These are phyloP conservation scores for Pugionium dolabratum DNA, from an alignment of 345 rosid genomes.

Conservation along the genomic window DNA sequence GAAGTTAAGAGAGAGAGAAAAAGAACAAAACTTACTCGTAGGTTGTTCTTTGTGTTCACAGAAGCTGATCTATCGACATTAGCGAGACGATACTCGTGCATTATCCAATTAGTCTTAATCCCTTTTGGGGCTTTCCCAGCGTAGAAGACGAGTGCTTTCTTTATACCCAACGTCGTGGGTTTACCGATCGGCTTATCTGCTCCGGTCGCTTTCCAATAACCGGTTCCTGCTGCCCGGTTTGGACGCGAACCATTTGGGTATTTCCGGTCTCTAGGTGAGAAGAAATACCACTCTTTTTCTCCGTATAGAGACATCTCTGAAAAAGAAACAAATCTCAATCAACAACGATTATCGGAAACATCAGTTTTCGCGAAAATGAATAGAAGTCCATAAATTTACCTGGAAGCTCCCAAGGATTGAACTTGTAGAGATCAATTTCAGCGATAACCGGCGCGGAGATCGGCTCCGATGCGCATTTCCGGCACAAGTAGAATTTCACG, in stretches of 20 bases:
- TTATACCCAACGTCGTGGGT: slow-evolving; percentile 75
- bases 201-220: slow-evolving; percentile 97
- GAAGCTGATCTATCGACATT: slow-evolving; percentile 82
- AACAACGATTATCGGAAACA: not conserved
- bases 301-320: slow-evolving; percentile 76
- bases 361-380: not conserved
- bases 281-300: slow-evolving; percentile 95
- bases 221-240: slow-evolving; percentile 82
- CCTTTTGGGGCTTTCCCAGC: slow-evolving; percentile 92
- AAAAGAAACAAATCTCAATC: slow-evolving; percentile 24
- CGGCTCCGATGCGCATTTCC: slow-evolving; percentile 62
- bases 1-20: not conserved
- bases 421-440: slow-evolving; percentile 87
- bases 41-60: slow-evolving; percentile 50
- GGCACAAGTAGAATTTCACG: slow-evolving; percentile 69
- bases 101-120: slow-evolving; percentile 89
- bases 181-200: slow-evolving; percentile 91
- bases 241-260: slow-evolving; percentile 92
- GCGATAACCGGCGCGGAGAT: slow-evolving; percentile 76
- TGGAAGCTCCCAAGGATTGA: slow-evolving; percentile 96
- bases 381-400: slow-evolving; percentile 45
- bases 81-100: slow-evolving; percentile 96
- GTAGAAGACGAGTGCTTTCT: slow-evolving; percentile 87
- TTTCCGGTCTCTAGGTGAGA: slow-evolving; percentile 86
- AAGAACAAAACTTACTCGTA: slow-evolving; percentile 54